These are phyloP conservation scores for Penicillium paneum DNA, from an alignment of 2,329 filamentous ascomycete genomes.

Conservation along the genomic window DNA sequence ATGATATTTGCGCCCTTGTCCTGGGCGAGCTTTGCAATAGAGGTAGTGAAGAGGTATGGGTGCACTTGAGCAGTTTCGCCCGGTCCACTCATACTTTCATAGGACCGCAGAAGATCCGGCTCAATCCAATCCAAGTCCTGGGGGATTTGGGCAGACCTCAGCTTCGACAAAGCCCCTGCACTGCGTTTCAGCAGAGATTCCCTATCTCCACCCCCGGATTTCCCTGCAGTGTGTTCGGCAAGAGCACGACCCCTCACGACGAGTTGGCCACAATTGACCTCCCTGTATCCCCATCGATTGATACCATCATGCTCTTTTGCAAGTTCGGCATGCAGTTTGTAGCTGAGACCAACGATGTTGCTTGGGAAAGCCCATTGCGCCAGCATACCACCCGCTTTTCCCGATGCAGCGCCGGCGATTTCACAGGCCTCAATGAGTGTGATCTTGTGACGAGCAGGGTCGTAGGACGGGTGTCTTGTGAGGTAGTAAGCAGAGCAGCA, in stretches of 20 bases:
- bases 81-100: slow-evolving; percentile 79
- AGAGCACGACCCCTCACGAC: slow-evolving; percentile 50
- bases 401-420: slow-evolving; percentile 87
- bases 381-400: slow-evolving; percentile 88
- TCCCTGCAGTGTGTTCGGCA: slow-evolving; percentile 33
- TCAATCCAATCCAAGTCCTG: slow-evolving; percentile 82
- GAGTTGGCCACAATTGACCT: slow-evolving; percentile 68
- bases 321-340: slow-evolving; percentile 75
- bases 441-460: slow-evolving; percentile 70
- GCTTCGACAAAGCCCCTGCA: slow-evolving; percentile 48
- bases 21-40: slow-evolving; percentile 72
- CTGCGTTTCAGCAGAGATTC: slow-evolving; percentile 58
- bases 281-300: slow-evolving; percentile 81
- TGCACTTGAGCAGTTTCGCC: slow-evolving; percentile 90
- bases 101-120: slow-evolving; percentile 61
- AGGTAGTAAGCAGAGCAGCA: slow-evolving; percentile 88
- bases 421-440: slow-evolving; percentile 82
- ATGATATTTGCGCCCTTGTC: slow-evolving; percentile 67
- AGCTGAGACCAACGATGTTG: slow-evolving; percentile 81
- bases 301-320: slow-evolving; percentile 78
- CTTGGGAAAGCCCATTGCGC: slow-evolving; percentile 88
- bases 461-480: slow-evolving; percentile 77
- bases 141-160: slow-evolving; percentile 63
- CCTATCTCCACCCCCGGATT: slow-evolving; percentile 31
- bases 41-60: slow-evolving; percentile 82